phyloP scores from a whole-genome alignment of 192 early-diverging fungal genomes.

The Backusella psychrophila region DNA sequence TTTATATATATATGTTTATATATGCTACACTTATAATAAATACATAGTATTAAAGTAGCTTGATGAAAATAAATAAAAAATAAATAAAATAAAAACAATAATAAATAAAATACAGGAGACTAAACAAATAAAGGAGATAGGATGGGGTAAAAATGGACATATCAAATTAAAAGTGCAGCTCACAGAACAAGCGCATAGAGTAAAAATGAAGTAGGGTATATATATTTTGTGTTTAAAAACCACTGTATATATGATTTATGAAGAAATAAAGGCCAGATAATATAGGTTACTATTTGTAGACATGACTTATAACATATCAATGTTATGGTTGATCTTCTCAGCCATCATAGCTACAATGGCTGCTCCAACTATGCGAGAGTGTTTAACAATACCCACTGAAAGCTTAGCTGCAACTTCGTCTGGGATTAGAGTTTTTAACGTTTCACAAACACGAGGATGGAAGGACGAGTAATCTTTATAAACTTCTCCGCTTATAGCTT shows the following conservation, averaged over 20 bases:
- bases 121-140: neutral
- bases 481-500: conserved; percentile 40
- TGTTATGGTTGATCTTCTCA: conserved; percentile 19
- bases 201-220: conserved; percentile 1
- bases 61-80: neutral
- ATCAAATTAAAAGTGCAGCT: neutral
- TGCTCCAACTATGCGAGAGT: conserved; percentile 37
- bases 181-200: neutral
- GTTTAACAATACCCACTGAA: conserved; percentile 35
- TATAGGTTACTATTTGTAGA: neutral
- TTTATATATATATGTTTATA: neutral
- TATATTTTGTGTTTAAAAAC: neutral
- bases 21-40: neutral
- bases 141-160: neutral
- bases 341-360: conserved; percentile 44
- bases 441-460: conserved; percentile 40
- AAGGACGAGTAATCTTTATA: conserved; percentile 39
- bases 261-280: neutral
- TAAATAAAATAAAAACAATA: neutral
- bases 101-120: neutral
- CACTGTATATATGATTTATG: conserved; percentile 1
- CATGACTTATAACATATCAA: conserved; percentile 4
- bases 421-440: conserved; percentile 32
- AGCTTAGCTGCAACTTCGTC: conserved; percentile 33
- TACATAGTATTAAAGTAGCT: neutral